Evolutionary conservation across 306 rosid genomes (phyloP).

Genomic region (Malus asiatica): DNA sequence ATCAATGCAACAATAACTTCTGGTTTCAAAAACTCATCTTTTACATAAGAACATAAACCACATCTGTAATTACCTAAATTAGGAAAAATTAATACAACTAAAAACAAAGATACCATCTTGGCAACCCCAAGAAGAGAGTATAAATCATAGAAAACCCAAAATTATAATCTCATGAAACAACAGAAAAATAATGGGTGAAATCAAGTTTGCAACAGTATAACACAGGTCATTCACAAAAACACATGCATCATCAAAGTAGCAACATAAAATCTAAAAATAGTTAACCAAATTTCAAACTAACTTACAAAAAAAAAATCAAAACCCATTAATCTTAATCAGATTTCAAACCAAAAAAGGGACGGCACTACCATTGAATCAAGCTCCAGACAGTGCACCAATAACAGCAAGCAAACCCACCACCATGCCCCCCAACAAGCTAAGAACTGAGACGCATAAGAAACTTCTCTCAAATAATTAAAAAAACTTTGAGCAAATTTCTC

Average conservation of each 20-base stretch:
- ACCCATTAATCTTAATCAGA: background rate
- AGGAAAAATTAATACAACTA: background rate
- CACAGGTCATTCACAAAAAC: background rate
- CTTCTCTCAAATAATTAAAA: background rate
- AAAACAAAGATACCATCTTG: background rate
- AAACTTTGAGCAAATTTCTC: slow-evolving; percentile 73
- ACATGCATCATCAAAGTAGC: background rate
- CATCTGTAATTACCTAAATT: background rate
- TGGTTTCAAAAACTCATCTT: no score
- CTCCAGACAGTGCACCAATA: slow-evolving; percentile 5
- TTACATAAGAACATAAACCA: background rate
- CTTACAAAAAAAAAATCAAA: background rate
- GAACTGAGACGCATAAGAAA: background rate
- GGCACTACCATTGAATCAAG: slow-evolving; percentile 17
- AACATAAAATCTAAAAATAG: background rate
- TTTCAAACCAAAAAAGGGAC: background rate
- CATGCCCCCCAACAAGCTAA: slow-evolving; percentile 1
- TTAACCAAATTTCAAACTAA: background rate
- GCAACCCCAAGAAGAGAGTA: background rate
- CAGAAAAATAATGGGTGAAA: background rate
- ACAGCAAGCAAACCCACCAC: background rate
- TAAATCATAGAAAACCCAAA: background rate
- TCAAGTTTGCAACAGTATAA: background rate
- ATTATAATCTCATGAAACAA: background rate
- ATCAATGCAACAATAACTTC: no score